phyloP scores from a whole-genome alignment of 805 yeast species.

The Hyphopichia homilentoma region DNA sequence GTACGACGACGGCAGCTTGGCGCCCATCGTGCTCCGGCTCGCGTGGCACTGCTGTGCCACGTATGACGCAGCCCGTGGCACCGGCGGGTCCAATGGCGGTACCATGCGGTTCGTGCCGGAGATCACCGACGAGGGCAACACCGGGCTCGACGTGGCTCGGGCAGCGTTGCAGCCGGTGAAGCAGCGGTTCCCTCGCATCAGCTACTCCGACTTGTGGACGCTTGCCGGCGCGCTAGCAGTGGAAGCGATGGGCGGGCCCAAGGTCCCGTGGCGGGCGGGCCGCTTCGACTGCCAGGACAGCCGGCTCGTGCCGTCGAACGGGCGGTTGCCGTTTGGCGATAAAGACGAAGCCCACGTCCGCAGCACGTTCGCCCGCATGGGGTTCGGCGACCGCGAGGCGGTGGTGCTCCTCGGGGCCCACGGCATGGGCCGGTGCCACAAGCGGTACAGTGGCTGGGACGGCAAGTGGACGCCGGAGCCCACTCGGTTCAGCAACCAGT shows the following conservation, averaged over 20 bases:
- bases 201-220: constrained; percentile 70
- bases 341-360: constrained; percentile 44
- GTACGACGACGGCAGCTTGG: constrained; percentile 67
- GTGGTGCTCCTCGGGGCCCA: constrained; percentile 76
- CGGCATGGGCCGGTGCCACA: constrained; percentile 73
- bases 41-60: constrained; percentile 92
- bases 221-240: constrained; percentile 64
- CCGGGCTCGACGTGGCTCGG: constrained; percentile 52
- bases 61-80: constrained; percentile 49
- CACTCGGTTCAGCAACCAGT: constrained; percentile 70
- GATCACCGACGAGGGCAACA: constrained; percentile 49
- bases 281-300: constrained; percentile 32
- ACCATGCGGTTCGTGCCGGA: constrained; percentile 40
- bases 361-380: constrained; percentile 45
- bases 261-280: constrained; percentile 54
- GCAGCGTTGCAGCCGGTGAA: constrained; percentile 53
- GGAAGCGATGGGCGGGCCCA: constrained; percentile 64
- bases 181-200: constrained; percentile 54
- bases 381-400: constrained; percentile 66
- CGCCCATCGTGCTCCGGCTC: constrained; percentile 74
- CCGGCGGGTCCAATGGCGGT: constrained; percentile 72
- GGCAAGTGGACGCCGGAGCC: constrained; percentile 91
- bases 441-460: constrained; percentile 69
- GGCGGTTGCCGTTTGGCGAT: constrained; percentile 50
- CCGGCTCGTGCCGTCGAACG: constrained; percentile 40